Conservation (phyloP, 495 filamentous ascomycete species). For the Clohesyomyces aquaticus region DNA sequence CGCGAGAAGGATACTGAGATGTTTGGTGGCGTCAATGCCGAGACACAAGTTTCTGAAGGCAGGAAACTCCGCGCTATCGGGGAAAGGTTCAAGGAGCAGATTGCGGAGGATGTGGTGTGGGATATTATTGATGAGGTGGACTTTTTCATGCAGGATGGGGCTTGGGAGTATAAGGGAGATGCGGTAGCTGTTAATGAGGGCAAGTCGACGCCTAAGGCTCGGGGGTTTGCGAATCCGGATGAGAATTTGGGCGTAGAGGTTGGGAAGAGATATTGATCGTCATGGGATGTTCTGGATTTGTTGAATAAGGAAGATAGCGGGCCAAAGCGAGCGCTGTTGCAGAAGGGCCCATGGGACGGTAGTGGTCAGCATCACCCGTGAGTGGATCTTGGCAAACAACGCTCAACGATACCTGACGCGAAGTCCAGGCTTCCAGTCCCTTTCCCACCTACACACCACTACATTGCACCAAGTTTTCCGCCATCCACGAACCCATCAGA, state of each 20-base stretch:
- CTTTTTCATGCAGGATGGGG: constrained; percentile 70
- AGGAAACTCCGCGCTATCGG: constrained; percentile 61
- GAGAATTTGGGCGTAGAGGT: constrained; percentile 40
- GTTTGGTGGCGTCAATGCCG: constrained; percentile 44
- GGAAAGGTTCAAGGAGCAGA: constrained; percentile 90
- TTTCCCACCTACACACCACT: too few species aligned
- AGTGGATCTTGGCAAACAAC: too few species aligned
- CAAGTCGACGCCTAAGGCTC: constrained; percentile 39
- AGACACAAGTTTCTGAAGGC: constrained; percentile 34
- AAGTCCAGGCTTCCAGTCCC: too few species aligned
- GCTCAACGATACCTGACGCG: too few species aligned
- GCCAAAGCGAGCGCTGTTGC: too few species aligned
- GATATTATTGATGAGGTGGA: constrained; percentile 93
- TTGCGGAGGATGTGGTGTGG: constrained; percentile 90
- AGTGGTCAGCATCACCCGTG: too few species aligned
- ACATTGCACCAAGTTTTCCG: too few species aligned
- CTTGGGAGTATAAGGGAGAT: constrained; percentile 46
- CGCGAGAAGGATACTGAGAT: constrained; percentile 57
- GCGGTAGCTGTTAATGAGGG: constrained; percentile 12
- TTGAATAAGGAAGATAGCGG: too few species aligned
- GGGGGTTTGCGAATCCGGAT: constrained; percentile 38
- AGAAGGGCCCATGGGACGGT: too few species aligned
- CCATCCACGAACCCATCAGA: too few species aligned
- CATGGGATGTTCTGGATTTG: too few species aligned
- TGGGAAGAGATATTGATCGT: constrained; percentile 37